Evolutionary conservation across 176 grass and related monocot species (phyloP).

Genomic region (Triticum urartu): DNA sequence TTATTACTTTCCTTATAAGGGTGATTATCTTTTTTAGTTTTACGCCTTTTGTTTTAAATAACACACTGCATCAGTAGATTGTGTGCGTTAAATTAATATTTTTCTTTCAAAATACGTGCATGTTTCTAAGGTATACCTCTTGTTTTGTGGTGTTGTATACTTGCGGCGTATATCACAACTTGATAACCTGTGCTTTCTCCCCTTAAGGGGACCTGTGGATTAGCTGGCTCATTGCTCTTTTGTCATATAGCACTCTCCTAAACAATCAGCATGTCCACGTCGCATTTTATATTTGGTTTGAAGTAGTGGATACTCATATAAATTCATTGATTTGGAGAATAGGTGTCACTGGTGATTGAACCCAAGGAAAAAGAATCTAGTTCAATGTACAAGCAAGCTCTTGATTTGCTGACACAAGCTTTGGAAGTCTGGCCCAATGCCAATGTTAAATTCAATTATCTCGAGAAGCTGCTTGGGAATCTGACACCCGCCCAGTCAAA

Average conservation of each 20-base stretch:
- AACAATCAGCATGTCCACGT: conserved; percentile 2
- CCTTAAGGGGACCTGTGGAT: conserved; percentile 5
- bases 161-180: neutral
- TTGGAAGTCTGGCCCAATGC: conserved; percentile 99
- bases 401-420: conserved; percentile 90
- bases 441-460: conserved; percentile 99
- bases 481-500: conserved; percentile 82
- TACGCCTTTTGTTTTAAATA: neutral
- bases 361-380: conserved; percentile 94
- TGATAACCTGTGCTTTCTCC: neutral
- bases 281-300: neutral
- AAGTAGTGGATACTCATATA: conserved; percentile 2
- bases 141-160: neutral
- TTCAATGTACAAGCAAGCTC: conserved; percentile 95
- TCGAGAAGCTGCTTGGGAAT: conserved; percentile 94
- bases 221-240: neutral
- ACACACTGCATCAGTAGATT: conserved; percentile 1
- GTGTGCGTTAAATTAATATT: neutral
- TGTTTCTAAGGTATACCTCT: conserved; percentile 6
- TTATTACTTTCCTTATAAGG: conserved; percentile 99
- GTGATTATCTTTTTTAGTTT: conserved; percentile 34
- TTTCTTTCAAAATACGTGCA: neutral
- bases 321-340: conserved; percentile 32
- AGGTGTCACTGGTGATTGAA: conserved; percentile 97
- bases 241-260: neutral